Conservation (phyloP, 768 basidiomycete genomes). For the Austroboletus festivus region DNA sequence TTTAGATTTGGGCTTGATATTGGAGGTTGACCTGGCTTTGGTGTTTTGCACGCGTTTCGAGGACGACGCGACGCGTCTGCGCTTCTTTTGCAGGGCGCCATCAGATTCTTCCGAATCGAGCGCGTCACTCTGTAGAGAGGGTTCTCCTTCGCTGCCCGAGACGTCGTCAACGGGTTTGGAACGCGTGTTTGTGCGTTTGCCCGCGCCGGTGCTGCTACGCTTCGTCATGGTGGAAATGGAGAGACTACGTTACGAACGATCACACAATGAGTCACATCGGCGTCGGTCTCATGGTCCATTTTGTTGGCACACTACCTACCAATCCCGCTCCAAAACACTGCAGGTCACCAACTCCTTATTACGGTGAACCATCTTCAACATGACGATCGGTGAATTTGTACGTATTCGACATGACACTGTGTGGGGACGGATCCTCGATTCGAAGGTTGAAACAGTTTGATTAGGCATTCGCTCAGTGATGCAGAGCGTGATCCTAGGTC, state of each 20-base stretch:
- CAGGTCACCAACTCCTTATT: too few relatives aligned
- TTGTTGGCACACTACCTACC: too few relatives aligned
- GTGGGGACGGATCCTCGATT: not conserved
- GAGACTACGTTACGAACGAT: too few relatives aligned
- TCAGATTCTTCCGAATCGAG: conserved; percentile 40
- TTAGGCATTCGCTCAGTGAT: not conserved
- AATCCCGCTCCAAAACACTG: too few relatives aligned
- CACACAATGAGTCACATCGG: too few relatives aligned
- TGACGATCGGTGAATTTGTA: too few relatives aligned
- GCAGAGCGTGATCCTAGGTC: not conserved
- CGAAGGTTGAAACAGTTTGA: not conserved
- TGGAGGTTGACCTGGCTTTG: not conserved
- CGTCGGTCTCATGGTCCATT: too few relatives aligned
- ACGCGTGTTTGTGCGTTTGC: not conserved
- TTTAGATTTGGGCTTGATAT: conserved; percentile 15
- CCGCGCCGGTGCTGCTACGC: conserved; percentile 7
- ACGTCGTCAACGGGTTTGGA: conserved; percentile 9
- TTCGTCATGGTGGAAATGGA: conserved; percentile 13
- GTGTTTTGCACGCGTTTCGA: conserved; percentile 28
- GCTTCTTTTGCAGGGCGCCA: conserved; percentile 19
- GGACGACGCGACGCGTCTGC: conserved; percentile 21
- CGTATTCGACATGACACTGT: too few relatives aligned
- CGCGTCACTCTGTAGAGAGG: conserved; percentile 41
- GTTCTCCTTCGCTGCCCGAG: conserved; percentile 8
- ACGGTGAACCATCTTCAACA: too few relatives aligned